Conservation (phyloP, 495 filamentous ascomycete species). For the Neurospora africana region DNA sequence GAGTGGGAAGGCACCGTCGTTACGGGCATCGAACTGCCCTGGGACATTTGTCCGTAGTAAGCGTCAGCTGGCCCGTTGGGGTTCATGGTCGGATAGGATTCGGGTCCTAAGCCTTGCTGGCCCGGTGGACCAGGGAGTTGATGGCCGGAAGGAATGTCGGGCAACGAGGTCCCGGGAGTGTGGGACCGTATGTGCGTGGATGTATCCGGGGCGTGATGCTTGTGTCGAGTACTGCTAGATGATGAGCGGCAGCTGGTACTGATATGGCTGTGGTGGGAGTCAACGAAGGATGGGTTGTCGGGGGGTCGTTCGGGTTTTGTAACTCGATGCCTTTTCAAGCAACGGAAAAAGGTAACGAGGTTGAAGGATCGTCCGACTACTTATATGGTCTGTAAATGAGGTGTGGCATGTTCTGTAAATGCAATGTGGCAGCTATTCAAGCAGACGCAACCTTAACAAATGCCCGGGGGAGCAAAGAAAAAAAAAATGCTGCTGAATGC, state of each 20-base stretch:
- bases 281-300: background rate
- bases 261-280: background rate
- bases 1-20: conserved; percentile 76
- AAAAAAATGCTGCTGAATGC: background rate
- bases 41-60: conserved; percentile 71
- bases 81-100: conserved; percentile 74
- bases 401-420: background rate
- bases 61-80: conserved; percentile 68
- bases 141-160: conserved; percentile 31
- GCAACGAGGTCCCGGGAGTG: conserved; percentile 38
- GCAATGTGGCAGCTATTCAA: background rate
- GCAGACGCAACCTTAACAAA: background rate
- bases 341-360: background rate
- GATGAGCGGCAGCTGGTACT: background rate
- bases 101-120: conserved; percentile 38
- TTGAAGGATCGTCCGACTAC: background rate
- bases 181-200: conserved; percentile 25
- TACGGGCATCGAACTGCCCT: conserved; percentile 66
- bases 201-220: background rate
- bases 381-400: background rate
- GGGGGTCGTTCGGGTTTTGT: background rate
- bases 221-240: background rate
- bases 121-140: conserved; percentile 28
- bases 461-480: background rate
- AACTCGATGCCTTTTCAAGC: background rate